These are phyloP conservation scores for Erodium moschatum DNA, from an alignment of 441 rosid genomes.

Conservation along the genomic window DNA sequence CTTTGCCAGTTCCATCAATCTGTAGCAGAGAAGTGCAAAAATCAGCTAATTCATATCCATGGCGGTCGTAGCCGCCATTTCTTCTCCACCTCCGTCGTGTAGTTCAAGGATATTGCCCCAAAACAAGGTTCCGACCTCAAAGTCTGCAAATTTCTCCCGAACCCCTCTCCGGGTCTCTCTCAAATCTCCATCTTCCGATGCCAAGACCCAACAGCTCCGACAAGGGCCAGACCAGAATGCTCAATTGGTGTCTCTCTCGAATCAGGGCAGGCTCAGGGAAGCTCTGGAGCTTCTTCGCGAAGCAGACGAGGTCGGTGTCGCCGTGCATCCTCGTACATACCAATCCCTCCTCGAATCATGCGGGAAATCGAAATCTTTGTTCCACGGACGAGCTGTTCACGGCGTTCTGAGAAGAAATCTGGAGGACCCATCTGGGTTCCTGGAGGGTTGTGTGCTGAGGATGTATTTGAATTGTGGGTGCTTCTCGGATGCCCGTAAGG, in stretches of 20 bases:
- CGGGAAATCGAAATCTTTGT: slow-evolving; percentile 30
- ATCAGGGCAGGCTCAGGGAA: slow-evolving; percentile 48
- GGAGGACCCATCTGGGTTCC: slow-evolving; percentile 32
- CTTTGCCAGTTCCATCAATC: neutral
- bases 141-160: slow-evolving; percentile 31
- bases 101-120: neutral
- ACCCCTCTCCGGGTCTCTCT: slow-evolving; percentile 12
- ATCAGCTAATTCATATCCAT: neutral
- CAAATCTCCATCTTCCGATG: slow-evolving; percentile 26
- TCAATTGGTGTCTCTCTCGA: slow-evolving; percentile 48
- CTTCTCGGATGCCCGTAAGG: slow-evolving; percentile 40
- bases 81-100: neutral
- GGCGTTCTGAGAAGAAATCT: slow-evolving; percentile 24
- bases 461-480: slow-evolving; percentile 56
- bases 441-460: slow-evolving; percentile 33
- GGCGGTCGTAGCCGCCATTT: neutral
- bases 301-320: slow-evolving; percentile 43
- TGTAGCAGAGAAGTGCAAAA: neutral
- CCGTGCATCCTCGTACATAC: slow-evolving; percentile 33
- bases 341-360: slow-evolving; percentile 43
- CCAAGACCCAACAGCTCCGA: slow-evolving; percentile 23
- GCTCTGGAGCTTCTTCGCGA: slow-evolving; percentile 45
- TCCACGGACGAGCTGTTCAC: slow-evolving; percentile 44
- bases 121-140: slow-evolving; percentile 17
- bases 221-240: slow-evolving; percentile 49